Evolutionary conservation across 345 rosid species (phyloP), one percentile per base, ranked within the genome.

Genomic region (Schrenkiella parvula): DNA sequence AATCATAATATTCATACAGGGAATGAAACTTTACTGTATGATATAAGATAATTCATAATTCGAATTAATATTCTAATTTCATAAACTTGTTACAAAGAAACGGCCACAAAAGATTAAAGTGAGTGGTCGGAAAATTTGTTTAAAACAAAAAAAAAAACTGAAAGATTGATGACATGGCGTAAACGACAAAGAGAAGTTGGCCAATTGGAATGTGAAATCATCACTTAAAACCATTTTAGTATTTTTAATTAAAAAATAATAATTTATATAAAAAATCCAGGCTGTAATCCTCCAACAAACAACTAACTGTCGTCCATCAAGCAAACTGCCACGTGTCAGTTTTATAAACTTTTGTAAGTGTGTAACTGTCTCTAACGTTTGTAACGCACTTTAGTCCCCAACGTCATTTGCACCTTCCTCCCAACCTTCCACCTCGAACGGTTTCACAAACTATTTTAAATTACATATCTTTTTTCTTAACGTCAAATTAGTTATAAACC

Each of bases 171-270:
- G 91, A 86, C 66, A 35, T 85, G 92, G 84, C 56, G 5, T 66
- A 84, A 80, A 89, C 86, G 85, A 89, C 91, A 85, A 82, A 63
- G 41, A 57, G 14, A 22, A 50, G 87, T 90, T 74, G 83, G 87
- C 88, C 81, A 87, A 81, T 81, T 77, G 82, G 86, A 83, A 77
- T 80, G 82, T 74, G 87, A 79, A 51, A 82, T 83, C 73, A 81
- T 79, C 73, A 66, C 82, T 28, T 65, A 72, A 72, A 23, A 50
- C 76, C 61, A 55, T 29, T 14, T 77, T 71, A n/a, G n/a, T 18
- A 43, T 52, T 53, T n/a, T 50, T 18, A 8, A 41, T 5, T n/a
- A 7, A 8, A 6, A 5, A 18, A 25, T 2, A n/a, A 72, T 23
- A 8, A 1, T 8, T 34, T 3, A 34, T 34, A 12, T 0, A 53